These are phyloP conservation scores for Candida pseudoglaebosa DNA, from an alignment of 805 yeast species.

Conservation along the genomic window DNA sequence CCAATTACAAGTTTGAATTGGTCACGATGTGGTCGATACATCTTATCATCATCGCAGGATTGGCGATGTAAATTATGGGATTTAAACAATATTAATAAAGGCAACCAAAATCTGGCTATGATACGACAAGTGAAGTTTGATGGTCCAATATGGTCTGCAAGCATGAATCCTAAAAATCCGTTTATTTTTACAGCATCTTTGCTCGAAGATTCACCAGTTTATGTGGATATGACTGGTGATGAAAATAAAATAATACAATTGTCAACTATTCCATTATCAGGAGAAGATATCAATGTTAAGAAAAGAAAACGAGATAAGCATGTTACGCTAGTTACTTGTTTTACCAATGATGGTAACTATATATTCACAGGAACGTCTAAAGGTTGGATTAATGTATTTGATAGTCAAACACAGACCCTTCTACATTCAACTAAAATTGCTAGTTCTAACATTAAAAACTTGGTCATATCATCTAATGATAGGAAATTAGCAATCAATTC, in stretches of 20 bases:
- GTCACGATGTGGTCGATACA: slow-evolving; percentile 67
- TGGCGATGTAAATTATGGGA: slow-evolving; percentile 86
- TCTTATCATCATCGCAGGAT: slow-evolving; percentile 73
- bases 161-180: slow-evolving; percentile 47
- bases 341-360: slow-evolving; percentile 50
- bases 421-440: slow-evolving; percentile 56
- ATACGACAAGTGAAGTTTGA: slow-evolving; percentile 49
- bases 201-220: slow-evolving; percentile 57
- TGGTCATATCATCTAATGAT: slow-evolving; percentile 56
- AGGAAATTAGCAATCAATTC: slow-evolving; percentile 66
- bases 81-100: slow-evolving; percentile 32
- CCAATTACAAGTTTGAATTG: slow-evolving; percentile 72
- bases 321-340: slow-evolving; percentile 48
- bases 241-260: slow-evolving; percentile 16
- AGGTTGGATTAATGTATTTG: slow-evolving; percentile 64
- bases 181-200: slow-evolving; percentile 57
- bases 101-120: slow-evolving; percentile 24
- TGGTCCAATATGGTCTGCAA: slow-evolving; percentile 71
- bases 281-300: slow-evolving; percentile 14
- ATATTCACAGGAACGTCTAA: slow-evolving; percentile 75
- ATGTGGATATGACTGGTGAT: slow-evolving; percentile 37
- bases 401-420: slow-evolving; percentile 24
- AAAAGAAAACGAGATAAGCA: slow-evolving; percentile 28
- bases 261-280: slow-evolving; percentile 15
- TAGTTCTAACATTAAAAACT: slow-evolving; percentile 65